Conservation (phyloP, 2,329 filamentous ascomycete genomes). For the Lecanicillium sp. region DNA sequence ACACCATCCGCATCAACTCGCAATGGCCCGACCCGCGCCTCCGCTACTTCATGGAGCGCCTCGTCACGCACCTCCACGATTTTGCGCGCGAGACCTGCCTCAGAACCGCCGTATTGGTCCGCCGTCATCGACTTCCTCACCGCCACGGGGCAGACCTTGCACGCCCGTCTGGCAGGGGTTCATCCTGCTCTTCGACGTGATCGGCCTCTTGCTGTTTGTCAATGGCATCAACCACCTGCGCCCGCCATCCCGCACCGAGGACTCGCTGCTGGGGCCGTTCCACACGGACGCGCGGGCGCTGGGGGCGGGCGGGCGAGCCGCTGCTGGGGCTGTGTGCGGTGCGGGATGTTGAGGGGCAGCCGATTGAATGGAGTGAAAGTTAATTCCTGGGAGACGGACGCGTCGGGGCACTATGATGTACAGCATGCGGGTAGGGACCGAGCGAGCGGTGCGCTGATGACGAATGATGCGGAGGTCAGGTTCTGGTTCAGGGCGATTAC, state of each 20-base stretch:
- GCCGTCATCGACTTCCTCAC: conserved; percentile 62
- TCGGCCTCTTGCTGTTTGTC: conserved; percentile 68
- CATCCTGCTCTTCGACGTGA: conserved; percentile 68
- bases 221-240: conserved; percentile 75
- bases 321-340: conserved; percentile 63
- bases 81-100: conserved; percentile 70
- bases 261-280: conserved; percentile 75
- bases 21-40: conserved; percentile 54
- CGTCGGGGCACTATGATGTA: conserved; percentile 68
- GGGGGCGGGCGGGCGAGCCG: conserved; percentile 57
- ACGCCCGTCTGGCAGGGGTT: conserved; percentile 67
- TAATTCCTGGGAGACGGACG: conserved; percentile 76
- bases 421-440: conserved; percentile 52
- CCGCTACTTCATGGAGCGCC: conserved; percentile 61
- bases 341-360: conserved; percentile 53
- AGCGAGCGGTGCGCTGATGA: conserved; percentile 25
- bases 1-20: conserved; percentile 65
- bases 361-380: conserved; percentile 59
- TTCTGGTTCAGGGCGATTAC: conserved; percentile 86
- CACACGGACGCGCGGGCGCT: conserved; percentile 62
- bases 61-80: conserved; percentile 69
- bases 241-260: conserved; percentile 59
- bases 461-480: conserved; percentile 22
- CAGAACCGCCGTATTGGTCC: conserved; percentile 69
- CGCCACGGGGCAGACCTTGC: conserved; percentile 60